Conservation (phyloP, 345 rosid species). For the Schrenkiella parvula region DNA sequence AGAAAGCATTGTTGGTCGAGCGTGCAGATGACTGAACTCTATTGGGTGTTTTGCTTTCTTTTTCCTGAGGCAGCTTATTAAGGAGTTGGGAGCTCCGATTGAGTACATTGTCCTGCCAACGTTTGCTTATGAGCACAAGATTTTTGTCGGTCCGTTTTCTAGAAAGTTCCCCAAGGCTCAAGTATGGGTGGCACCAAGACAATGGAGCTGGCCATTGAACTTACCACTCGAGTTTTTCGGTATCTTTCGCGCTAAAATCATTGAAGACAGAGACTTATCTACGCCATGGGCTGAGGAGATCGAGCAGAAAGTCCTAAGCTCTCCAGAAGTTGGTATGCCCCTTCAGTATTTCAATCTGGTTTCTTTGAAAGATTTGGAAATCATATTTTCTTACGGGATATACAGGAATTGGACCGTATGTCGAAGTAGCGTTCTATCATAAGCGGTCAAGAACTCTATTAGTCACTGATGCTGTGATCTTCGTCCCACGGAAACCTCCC, state of each 20-base stretch:
- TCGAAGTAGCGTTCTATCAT: conserved; percentile 93
- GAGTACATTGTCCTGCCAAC: conserved; percentile 87
- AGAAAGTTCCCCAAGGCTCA: conserved; percentile 88
- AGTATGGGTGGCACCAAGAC: conserved; percentile 97
- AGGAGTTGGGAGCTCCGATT: conserved; percentile 83
- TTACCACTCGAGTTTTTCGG: conserved; percentile 92
- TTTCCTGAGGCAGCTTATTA: conserved; percentile 54
- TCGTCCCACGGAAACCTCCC: conserved; percentile 73
- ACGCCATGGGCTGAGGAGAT: conserved; percentile 92
- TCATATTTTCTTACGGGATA: conserved; percentile 4
- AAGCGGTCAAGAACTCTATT: conserved; percentile 76
- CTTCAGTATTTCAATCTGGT: neutral
- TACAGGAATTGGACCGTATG: conserved; percentile 90
- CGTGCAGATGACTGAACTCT: conserved; percentile 9
- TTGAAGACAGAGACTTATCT: conserved; percentile 64
- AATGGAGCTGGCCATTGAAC: conserved; percentile 98
- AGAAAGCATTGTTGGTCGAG: neutral
- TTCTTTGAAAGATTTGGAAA: conserved; percentile 4
- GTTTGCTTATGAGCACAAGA: conserved; percentile 95
- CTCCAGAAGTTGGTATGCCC: conserved; percentile 86
- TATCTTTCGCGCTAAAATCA: conserved; percentile 75
- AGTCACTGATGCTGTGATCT: conserved; percentile 89
- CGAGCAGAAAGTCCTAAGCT: conserved; percentile 87
- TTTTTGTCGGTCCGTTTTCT: conserved; percentile 92
- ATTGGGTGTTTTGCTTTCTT: neutral